phyloP scores from a whole-genome alignment of 139 green algal genomes.

The Picochlorum sp. region DNA sequence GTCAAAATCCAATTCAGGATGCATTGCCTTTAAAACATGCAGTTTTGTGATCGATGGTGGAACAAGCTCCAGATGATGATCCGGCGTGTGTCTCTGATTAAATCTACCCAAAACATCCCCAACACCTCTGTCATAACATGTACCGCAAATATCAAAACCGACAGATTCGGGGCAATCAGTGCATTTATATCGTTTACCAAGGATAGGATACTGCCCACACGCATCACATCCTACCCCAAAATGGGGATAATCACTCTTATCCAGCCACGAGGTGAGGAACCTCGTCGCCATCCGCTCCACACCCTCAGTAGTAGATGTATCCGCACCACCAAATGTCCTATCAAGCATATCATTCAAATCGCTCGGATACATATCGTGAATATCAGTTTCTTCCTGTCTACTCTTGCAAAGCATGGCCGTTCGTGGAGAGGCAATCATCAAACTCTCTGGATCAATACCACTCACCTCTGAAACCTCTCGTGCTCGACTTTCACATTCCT shows the following conservation, averaged over 20 bases:
- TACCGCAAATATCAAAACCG: constrained; percentile 40
- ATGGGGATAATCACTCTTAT: constrained; percentile 13
- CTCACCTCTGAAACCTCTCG: neutral
- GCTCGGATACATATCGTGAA: too few species aligned
- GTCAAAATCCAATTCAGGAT: constrained; percentile 34
- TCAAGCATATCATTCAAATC: too few species aligned
- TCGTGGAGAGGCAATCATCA: neutral
- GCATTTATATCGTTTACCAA: constrained; percentile 27
- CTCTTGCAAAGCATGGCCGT: neutral
- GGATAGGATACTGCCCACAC: constrained; percentile 37
- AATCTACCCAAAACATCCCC: constrained; percentile 25
- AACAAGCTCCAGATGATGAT: constrained; percentile 30
- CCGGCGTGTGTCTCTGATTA: constrained; percentile 34
- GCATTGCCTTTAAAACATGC: constrained; percentile 38
- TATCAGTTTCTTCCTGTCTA: too few species aligned
- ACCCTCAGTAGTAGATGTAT: neutral
- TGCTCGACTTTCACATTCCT: neutral
- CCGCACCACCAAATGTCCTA: neutral
- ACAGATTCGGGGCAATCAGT: constrained; percentile 25
- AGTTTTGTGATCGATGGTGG: constrained; percentile 13
- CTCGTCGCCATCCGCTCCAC: neutral
- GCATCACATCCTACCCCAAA: constrained; percentile 30
- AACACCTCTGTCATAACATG: constrained; percentile 23
- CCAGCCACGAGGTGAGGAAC: neutral
- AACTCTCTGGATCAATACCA: neutral